These are phyloP conservation scores for Priceomyces castillae DNA, from an alignment of 805 yeast species.

Conservation along the genomic window DNA sequence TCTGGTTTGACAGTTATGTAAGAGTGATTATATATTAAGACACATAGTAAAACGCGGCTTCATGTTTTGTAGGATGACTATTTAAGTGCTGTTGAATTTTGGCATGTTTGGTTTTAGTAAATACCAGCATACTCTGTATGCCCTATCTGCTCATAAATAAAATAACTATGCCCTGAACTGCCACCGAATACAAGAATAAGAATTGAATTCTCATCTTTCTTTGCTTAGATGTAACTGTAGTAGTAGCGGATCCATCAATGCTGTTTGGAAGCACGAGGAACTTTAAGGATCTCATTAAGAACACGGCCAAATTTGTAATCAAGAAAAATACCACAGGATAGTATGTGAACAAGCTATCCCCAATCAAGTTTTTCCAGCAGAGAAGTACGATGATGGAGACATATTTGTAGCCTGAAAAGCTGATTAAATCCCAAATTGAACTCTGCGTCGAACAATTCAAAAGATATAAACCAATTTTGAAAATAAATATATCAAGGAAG, in stretches of 20 bases:
- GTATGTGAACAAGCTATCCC: slow-evolving; percentile 30
- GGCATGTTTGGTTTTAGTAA: no score
- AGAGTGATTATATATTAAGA: not conserved
- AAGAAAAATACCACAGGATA: slow-evolving; percentile 34
- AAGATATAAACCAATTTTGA: slow-evolving; percentile 80
- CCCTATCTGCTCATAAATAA: slow-evolving; percentile 56
- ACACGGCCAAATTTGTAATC: slow-evolving; percentile 49
- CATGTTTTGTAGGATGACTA: no score
- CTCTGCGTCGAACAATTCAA: slow-evolving; percentile 63
- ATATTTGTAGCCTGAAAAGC: slow-evolving; percentile 93
- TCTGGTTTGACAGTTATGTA: no score
- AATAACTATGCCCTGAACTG: slow-evolving; percentile 72
- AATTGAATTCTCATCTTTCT: slow-evolving; percentile 84
- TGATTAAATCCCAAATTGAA: slow-evolving; percentile 71
- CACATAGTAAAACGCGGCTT: no score
- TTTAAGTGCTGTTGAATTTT: no score
- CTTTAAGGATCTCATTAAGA: slow-evolving; percentile 66
- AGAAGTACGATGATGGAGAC: slow-evolving; percentile 68
- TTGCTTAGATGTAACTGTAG: slow-evolving; percentile 62
- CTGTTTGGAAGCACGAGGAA: slow-evolving; percentile 63
- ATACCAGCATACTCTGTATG: no score
- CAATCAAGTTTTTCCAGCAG: slow-evolving; percentile 47
- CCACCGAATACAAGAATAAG: slow-evolving; percentile 77
- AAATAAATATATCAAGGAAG: slow-evolving; percentile 67
- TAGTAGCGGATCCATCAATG: slow-evolving; percentile 36